Conservation (phyloP, 73 alveolate species). For the Effrenium voratum region DNA sequence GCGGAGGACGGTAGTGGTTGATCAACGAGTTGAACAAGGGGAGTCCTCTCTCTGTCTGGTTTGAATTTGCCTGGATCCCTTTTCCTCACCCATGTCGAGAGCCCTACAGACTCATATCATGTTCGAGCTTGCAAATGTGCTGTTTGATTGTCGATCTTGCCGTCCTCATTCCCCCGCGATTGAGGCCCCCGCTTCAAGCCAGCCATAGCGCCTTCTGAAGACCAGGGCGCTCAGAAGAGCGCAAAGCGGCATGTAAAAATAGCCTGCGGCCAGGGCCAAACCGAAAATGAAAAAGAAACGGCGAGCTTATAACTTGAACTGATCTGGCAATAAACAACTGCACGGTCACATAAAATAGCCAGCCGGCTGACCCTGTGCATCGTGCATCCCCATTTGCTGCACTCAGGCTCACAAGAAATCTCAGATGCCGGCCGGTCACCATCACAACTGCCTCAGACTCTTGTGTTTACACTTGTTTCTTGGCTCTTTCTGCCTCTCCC, state of each 20-base stretch:
- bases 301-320: no score
- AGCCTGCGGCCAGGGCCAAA: not conserved
- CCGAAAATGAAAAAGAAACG: no score
- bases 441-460: constrained; percentile 67
- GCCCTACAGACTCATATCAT: not conserved
- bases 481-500: no score
- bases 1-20: not conserved
- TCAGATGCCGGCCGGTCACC: constrained; percentile 28
- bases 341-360: not conserved
- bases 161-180: not conserved
- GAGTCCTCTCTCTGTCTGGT: not conserved
- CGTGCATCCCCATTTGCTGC: not conserved
- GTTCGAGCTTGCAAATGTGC: not conserved
- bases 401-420: not conserved
- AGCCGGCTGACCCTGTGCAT: not conserved
- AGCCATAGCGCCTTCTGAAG: constrained; percentile 61
- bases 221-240: constrained; percentile 51
- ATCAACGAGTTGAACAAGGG: not conserved
- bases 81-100: not conserved
- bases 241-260: constrained; percentile 79
- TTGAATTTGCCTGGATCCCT: not conserved
- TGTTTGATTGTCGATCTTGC: not conserved
- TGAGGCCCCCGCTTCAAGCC: constrained; percentile 45
- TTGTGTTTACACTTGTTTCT: no score
- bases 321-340: no score